Base-by-base conservation (phyloP, 768 basidiomycete species). In the Suillus subalutaceus region DNA sequence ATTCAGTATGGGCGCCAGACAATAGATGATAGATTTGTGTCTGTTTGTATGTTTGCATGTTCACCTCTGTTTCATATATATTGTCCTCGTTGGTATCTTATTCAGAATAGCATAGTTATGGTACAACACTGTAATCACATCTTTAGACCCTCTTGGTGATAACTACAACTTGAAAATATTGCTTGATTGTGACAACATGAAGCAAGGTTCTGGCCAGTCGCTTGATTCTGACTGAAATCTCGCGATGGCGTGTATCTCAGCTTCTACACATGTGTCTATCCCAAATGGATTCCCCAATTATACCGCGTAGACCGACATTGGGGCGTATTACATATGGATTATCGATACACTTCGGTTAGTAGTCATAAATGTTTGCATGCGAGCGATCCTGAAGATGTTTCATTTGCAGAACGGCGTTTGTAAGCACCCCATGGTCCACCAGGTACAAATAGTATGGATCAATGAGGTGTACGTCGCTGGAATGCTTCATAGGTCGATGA, bases 151-250 rank as follows among this genome's bases (percentile, higher is more conserved):
- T n/a, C 20, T n/a, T 35, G 53, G 10, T 6, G 32, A 35, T 32
- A 18, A 16, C 52, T 30, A 53, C 52, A 53, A 15, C 52, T 53
- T 53, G 26, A 53, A 53, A 55, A 55, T 55, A 55, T 55, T 32
- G 9, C 16, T 55, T 55, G 18, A 18, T 32, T 55, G 30, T 32
- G 26, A 32, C 2, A 52, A 26, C 50, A 52, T 52, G 13, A 26
- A 15, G 5, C 50, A 26, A 10, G 43, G 43, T 20, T 52, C 23
- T 52, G 26, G 7, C 13, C 13, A 26, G 15, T 30, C 50, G 26
- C 26, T 52, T 50, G 12, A 50, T 50, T n/a, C 12, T 12, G 1
- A 50, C 18, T 43, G 43, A 41, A 35, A 35, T 35, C 35, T 35
- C 6, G 35, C 35, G 35, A 41, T 41, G 41, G 41, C 41, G 10